Base-by-base conservation (phyloP, 352 stramenopile genomes). In the Phytophthora chlamydospora region DNA sequence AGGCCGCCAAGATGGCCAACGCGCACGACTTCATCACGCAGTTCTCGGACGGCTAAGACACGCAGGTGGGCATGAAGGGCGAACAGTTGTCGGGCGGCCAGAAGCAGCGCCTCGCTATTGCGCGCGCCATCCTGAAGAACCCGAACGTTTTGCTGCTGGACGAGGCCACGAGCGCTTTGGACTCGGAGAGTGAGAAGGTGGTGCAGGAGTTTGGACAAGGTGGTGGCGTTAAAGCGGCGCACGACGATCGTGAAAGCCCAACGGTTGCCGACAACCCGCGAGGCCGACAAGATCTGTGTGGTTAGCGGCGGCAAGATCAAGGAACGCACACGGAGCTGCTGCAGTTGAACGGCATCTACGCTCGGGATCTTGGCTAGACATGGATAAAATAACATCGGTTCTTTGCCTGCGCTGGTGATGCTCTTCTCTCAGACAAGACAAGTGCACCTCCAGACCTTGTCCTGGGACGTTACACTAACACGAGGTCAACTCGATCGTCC, bases 191-290 rank as follows among this genome's bases (percentile, higher is more conserved):
- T 53, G 89, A 97, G 56, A 78, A 85, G 53, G 73, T 94, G 46
- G 89, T 97, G 31, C 90, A 97, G 68, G 68, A 85, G 39, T 14
- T 57, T 96, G 38, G 85, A 95, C 61, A 76, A 81, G 50, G 66
- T 88, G 21, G 58, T 83, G 52, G 69, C 75, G 35, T 60, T 83
- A 46, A 80, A 86, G 46, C 66, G 66, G 1, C 80, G 80, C 7
- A 98, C 94, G 29, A 97, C 88, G 14, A 78, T 99, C 48, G 90
- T 98, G 44, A 97, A 98, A 55, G 96, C 96, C 2, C 95, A 99
- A 68, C 85, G 96, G n/a, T 69, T 99, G 31, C 96, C 83, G 45
- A 98, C 92, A 4, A 93, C 98, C 52, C 89, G 91, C 62, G 90
- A 96, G 77, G 95, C 93, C 36, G 93, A 99, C 77, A 83, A 90